Evolutionary conservation across 352 stramenopile genomes (phyloP).

Genomic region (Pythium dissotocum): DNA sequence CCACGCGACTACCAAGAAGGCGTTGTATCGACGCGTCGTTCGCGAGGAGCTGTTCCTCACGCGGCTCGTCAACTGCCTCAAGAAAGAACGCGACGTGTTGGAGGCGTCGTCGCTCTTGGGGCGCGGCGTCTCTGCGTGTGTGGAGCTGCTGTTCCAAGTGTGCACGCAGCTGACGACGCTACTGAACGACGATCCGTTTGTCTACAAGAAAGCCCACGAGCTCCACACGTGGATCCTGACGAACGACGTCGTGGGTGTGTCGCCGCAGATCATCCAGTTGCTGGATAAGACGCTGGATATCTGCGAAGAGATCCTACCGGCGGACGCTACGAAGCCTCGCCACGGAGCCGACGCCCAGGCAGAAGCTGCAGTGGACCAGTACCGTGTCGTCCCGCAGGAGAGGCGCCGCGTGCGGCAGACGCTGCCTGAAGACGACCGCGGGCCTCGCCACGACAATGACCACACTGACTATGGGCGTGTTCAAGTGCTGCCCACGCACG

Average conservation of each 20-base stretch:
- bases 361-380: not conserved
- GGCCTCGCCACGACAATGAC: slow-evolving; percentile 34
- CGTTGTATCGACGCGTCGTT: not conserved
- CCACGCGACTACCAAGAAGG: not conserved
- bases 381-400: slow-evolving; percentile 5
- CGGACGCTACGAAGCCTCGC: not conserved
- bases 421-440: not conserved
- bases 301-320: slow-evolving; percentile 27
- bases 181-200: not conserved
- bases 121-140: not conserved
- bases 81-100: not conserved
- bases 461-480: slow-evolving; percentile 15
- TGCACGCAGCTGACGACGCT: not conserved
- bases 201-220: not conserved
- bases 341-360: not conserved
- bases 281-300: slow-evolving; percentile 19
- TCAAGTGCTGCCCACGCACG: slow-evolving; percentile 28
- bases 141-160: not conserved
- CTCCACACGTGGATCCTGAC: not conserved
- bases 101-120: not conserved
- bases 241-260: not conserved
- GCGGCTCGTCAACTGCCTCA: slow-evolving; percentile 1
- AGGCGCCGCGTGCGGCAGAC: not conserved
- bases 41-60: not conserved
- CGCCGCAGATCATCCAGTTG: not conserved